A percentile compares a stretch with the other conserved stretches of the same genome.
phyloP scores from a whole-genome alignment of 2,329 filamentous ascomycete species.

The Pseudocercospora macadamiae region DNA sequence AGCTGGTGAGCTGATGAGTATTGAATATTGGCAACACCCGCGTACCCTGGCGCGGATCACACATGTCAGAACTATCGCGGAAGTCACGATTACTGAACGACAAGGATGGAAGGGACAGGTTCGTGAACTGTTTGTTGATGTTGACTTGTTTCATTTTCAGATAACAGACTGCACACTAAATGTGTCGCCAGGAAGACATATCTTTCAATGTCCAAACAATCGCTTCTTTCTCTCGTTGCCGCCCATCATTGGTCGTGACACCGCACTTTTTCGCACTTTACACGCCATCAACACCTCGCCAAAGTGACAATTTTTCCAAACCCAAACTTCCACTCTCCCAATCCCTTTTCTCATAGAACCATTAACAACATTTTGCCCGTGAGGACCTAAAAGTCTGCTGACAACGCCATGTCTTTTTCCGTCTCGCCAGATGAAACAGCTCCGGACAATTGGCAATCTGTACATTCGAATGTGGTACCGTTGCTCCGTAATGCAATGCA shows the following conservation, averaged over 20 bases:
- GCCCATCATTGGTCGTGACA: background rate
- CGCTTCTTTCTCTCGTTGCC: background rate
- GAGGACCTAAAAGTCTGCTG: conserved; percentile 14
- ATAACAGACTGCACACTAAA: conserved; percentile 1
- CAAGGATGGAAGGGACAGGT: background rate
- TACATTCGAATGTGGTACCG: conserved; percentile 15
- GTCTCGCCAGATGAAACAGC: conserved; percentile 4
- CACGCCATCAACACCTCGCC: conserved; percentile 1
- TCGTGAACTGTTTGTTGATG: background rate
- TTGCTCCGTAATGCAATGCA: conserved; percentile 23
- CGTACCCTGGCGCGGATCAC: conserved; percentile 4
- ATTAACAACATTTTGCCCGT: conserved; percentile 8
- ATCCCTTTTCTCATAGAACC: conserved; percentile 3
- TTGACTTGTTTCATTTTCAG: background rate
- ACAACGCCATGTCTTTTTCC: conserved; percentile 4
- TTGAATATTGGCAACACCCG: background rate
- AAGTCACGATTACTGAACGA: background rate
- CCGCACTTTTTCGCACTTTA: background rate
- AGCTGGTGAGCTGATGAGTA: too few relatives aligned
- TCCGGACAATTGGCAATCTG: conserved; percentile 1
- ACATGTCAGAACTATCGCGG: background rate
- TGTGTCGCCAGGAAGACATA: conserved; percentile 1
- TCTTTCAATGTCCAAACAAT: conserved; percentile 3
- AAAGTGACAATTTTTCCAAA: background rate
- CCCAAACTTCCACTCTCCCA: background rate